Percentiles rank a stretch among this genome's conserved stretches.
phyloP scores from a whole-genome alignment of 306 rosid genomes.

The Sesbania bispinosa region DNA sequence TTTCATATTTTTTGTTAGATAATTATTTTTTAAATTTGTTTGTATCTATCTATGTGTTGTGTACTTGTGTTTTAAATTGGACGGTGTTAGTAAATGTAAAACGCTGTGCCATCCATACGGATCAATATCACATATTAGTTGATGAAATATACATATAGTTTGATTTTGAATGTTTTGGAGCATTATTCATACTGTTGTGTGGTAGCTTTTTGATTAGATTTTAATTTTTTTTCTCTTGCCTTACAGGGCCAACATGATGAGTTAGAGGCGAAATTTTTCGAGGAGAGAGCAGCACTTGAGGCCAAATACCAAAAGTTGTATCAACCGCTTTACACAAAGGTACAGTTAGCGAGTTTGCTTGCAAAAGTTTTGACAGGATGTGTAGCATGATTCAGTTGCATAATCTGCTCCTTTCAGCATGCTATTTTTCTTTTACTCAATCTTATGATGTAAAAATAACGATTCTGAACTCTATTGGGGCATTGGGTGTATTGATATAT shows the following conservation, averaged over 20 bases:
- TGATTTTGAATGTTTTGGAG: neutral
- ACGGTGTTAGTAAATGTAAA: neutral
- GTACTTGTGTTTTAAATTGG: neutral
- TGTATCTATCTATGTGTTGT: neutral
- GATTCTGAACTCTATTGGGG: neutral
- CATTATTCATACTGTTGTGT: neutral
- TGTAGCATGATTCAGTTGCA: neutral
- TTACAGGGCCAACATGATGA: conserved; percentile 80
- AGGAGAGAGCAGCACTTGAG: conserved; percentile 90
- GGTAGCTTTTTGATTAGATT: neutral
- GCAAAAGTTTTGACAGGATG: neutral
- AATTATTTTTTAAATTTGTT: neutral
- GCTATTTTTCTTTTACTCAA: neutral
- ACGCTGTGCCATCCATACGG: neutral
- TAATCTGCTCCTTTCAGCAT: neutral
- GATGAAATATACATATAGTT: neutral
- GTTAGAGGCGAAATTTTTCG: conserved; percentile 74
- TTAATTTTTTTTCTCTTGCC: neutral
- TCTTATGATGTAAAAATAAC: neutral
- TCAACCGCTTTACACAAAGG: conserved; percentile 77
- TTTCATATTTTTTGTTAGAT: neutral
- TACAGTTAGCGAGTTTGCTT: neutral
- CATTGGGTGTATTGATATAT: neutral
- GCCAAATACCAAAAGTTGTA: conserved; percentile 85
- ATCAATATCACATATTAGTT: neutral